phyloP scores from a whole-genome alignment of 2,329 filamentous ascomycete genomes.

The Diaporthe sp. region DNA sequence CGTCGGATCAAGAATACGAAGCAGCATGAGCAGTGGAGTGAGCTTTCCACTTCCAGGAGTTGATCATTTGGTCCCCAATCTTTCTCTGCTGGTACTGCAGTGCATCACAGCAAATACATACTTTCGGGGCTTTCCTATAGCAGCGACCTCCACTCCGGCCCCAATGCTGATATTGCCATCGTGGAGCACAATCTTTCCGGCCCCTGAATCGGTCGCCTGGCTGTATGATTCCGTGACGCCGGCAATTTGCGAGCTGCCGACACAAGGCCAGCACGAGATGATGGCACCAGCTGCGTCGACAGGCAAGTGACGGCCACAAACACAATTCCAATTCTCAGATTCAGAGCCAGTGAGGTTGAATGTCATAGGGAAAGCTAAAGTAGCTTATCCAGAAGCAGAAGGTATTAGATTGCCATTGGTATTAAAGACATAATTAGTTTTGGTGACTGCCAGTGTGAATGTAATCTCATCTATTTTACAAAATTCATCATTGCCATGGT shows the following conservation, averaged over 20 bases:
- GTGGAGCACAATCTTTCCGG: background rate
- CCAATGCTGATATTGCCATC: conserved; percentile 2
- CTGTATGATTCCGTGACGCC: background rate
- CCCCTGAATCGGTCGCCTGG: background rate
- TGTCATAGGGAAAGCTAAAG: no score
- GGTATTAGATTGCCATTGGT: background rate
- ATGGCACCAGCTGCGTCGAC: background rate
- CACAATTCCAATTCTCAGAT: background rate
- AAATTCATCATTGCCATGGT: no score
- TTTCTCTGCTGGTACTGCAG: background rate
- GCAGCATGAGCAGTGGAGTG: background rate
- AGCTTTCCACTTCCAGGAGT: background rate
- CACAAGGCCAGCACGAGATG: conserved; percentile 6
- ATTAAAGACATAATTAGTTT: no score
- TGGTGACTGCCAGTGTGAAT: no score
- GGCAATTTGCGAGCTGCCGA: background rate
- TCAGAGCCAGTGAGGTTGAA: background rate
- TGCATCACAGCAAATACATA: background rate
- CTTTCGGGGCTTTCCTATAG: background rate
- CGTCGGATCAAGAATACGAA: background rate
- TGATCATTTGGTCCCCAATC: background rate
- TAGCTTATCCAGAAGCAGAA: background rate
- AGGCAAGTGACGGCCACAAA: background rate
- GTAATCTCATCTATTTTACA: no score
- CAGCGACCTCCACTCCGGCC: background rate